A percentile compares a stretch with the other conserved stretches of the same genome.
These are phyloP conservation scores for Exophiala xenobiotica DNA, from an alignment of 2,329 filamentous ascomycete species.

Conservation along the genomic window DNA sequence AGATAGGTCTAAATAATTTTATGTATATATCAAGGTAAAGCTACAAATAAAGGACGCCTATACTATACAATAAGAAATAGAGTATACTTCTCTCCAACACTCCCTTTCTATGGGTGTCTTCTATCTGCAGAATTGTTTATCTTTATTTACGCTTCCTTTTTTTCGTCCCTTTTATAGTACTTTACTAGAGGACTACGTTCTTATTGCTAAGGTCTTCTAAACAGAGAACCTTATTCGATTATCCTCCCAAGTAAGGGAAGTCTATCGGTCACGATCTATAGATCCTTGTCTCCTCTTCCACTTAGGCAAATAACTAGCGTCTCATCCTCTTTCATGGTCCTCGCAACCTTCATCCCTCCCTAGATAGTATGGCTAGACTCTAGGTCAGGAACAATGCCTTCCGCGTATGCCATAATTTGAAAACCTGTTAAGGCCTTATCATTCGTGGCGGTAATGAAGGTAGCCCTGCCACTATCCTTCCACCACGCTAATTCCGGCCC, in stretches of 20 bases:
- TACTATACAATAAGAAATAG: neutral
- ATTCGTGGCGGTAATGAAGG: slow-evolving; percentile 88
- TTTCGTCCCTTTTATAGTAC: neutral
- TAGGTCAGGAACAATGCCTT: slow-evolving; percentile 95
- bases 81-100: neutral
- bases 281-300: slow-evolving; percentile 95
- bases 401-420: slow-evolving; percentile 78
- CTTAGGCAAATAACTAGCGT: slow-evolving; percentile 93
- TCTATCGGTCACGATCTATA: slow-evolving; percentile 95
- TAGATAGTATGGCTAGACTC: slow-evolving; percentile 92
- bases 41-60: too few relatives aligned
- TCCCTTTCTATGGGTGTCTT: neutral
- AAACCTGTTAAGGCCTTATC: slow-evolving; percentile 87
- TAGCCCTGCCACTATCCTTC: slow-evolving; percentile 86
- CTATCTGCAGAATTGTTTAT: neutral
- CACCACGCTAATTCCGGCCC: slow-evolving; percentile 87
- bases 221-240: neutral
- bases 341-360: slow-evolving; percentile 84
- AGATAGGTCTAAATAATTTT: too few relatives aligned
- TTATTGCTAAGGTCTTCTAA: neutral
- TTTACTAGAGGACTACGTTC: neutral
- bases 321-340: slow-evolving; percentile 79
- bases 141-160: neutral
- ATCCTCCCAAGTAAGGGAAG: too few relatives aligned
- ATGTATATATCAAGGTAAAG: too few relatives aligned